Evolutionary conservation across 1,284 basidiomycete genomes (phyloP).

Genomic region (Pascua guehoae): DNA sequence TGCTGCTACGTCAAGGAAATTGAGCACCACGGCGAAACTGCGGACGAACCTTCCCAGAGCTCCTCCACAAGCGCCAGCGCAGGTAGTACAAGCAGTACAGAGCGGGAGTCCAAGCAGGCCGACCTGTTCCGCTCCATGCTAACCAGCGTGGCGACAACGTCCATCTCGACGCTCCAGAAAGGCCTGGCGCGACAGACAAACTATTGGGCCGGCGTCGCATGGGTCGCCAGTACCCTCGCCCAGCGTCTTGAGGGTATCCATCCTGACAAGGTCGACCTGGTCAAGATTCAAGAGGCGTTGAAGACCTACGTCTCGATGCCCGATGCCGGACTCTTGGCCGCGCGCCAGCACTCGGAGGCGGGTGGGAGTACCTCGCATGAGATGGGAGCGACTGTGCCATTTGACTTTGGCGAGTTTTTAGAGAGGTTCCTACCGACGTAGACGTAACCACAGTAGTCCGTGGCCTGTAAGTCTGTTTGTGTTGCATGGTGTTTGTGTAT

Average conservation of each 20-base stretch:
- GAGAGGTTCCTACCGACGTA: no score
- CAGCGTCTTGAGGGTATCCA: constrained; percentile 22
- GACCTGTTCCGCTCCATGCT: constrained; percentile 20
- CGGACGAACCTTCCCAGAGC: not conserved
- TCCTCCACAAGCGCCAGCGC: not conserved
- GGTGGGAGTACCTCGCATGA: no score
- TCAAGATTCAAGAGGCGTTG: constrained; percentile 19
- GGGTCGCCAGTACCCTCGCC: constrained; percentile 21
- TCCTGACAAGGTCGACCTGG: constrained; percentile 18
- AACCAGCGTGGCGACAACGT: constrained; percentile 16
- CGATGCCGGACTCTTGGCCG: constrained; percentile 17
- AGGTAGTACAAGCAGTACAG: no score
- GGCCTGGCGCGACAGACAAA: constrained; percentile 20
- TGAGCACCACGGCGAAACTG: not conserved
- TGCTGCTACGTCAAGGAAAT: constrained; percentile 28
- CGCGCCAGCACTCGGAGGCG: no score
- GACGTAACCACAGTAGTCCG: no score
- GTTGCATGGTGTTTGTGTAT: no score
- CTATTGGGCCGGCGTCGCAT: constrained; percentile 26
- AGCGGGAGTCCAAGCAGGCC: not conserved
- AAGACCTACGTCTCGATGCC: constrained; percentile 23
- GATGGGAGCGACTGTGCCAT: no score
- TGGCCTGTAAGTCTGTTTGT: no score
- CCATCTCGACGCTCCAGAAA: constrained; percentile 23
- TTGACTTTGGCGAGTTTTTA: no score